These are phyloP conservation scores for Bruguiera parviflora DNA, from an alignment of 345 rosid genomes.

Conservation along the genomic window DNA sequence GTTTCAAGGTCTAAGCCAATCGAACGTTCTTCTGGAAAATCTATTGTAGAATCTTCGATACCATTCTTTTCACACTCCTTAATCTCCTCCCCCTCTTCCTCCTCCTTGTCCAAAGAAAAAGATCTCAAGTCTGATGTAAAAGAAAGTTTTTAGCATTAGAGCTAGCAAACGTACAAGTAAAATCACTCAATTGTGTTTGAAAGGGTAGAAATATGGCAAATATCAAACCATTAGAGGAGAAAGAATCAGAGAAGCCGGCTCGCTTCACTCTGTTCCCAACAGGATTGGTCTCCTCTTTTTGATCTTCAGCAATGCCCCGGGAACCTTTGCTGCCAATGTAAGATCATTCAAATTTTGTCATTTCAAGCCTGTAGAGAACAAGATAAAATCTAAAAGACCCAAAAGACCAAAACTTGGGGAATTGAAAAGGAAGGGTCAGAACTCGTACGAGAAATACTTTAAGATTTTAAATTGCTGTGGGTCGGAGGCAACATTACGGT, in stretches of 20 bases:
- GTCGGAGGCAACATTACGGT: no score
- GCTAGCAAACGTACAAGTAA: neutral
- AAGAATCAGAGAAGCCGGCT: slow-evolving; percentile 47
- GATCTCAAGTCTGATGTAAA: slow-evolving; percentile 30
- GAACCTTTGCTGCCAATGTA: slow-evolving; percentile 29
- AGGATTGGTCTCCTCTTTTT: slow-evolving; percentile 22
- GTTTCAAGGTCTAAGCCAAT: slow-evolving; percentile 37
- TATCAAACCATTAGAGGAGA: slow-evolving; percentile 42
- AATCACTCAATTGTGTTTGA: neutral
- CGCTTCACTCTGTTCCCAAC: slow-evolving; percentile 31
- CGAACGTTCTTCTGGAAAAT: slow-evolving; percentile 32
- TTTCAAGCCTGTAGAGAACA: neutral
- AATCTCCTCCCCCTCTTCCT: slow-evolving; percentile 10
- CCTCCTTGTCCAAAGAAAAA: slow-evolving; percentile 16
- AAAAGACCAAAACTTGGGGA: no score
- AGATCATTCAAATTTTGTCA: neutral
- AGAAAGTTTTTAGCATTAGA: neutral
- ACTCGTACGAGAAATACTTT: no score
- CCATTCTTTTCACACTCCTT: neutral
- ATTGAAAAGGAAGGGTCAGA: no score
- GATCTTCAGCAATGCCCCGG: slow-evolving; percentile 24
- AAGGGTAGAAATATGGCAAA: neutral
- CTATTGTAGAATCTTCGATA: slow-evolving; percentile 12
- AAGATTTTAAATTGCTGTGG: no score
- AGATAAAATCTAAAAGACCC: neutral